Conservation (phyloP, 2,329 filamentous ascomycete genomes). For the Rhynchosporium agropyri region DNA sequence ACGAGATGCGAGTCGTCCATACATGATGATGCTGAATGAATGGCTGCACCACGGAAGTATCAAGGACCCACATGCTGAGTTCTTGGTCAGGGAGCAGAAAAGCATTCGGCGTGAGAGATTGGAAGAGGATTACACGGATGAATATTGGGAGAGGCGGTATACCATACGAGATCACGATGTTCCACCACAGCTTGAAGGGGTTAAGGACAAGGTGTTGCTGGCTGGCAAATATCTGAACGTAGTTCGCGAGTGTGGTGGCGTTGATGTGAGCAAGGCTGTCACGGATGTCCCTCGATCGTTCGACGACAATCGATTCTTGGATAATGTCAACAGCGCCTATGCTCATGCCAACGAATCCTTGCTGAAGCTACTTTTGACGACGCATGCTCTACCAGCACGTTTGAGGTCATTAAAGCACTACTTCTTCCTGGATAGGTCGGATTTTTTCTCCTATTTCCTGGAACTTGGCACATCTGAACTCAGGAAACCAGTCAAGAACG, state of each 20-base stretch:
- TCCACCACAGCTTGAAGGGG: slow-evolving; percentile 84
- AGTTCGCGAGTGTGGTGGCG: slow-evolving; percentile 93
- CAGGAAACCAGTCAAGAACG: slow-evolving; percentile 81
- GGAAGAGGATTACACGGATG: slow-evolving; percentile 96
- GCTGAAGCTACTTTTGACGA: slow-evolving; percentile 86
- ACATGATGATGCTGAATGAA: slow-evolving; percentile 98
- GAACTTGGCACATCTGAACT: slow-evolving; percentile 89
- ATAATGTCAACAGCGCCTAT: slow-evolving; percentile 95
- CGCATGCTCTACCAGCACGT: slow-evolving; percentile 84
- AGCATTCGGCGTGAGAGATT: slow-evolving; percentile 89
- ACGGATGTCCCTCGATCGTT: slow-evolving; percentile 89
- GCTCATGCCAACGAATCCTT: slow-evolving; percentile 94
- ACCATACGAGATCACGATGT: slow-evolving; percentile 90
- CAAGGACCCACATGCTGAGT: slow-evolving; percentile 90
- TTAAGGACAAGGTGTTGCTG: slow-evolving; percentile 92
- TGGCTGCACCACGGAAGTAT: slow-evolving; percentile 97
- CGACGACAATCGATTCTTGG: slow-evolving; percentile 87
- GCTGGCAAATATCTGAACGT: slow-evolving; percentile 98
- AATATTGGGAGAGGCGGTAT: slow-evolving; percentile 98
- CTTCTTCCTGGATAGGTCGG: slow-evolving; percentile 96
- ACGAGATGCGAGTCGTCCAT: slow-evolving; percentile 86
- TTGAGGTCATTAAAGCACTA: slow-evolving; percentile 95
- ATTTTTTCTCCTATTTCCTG: slow-evolving; percentile 98
- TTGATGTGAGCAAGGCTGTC: slow-evolving; percentile 87
- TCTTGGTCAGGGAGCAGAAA: slow-evolving; percentile 92